Percentiles rank a stretch among this genome's conserved stretches.
Evolutionary conservation across 2,329 filamentous ascomycete genomes (phyloP).

Genomic region (Colletotrichum graminicola): DNA sequence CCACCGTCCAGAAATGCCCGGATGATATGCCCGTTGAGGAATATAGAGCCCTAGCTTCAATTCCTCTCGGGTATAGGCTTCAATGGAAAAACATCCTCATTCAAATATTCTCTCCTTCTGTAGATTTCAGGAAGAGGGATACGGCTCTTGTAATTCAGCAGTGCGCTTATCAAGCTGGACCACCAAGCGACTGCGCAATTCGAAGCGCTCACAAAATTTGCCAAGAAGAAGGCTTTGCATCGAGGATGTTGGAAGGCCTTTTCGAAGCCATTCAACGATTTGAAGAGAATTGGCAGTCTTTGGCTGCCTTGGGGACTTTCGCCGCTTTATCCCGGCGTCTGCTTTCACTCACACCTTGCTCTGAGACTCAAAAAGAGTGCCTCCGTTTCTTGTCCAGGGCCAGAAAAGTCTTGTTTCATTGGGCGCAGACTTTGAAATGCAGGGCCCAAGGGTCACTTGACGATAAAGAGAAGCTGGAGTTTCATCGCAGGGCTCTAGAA

Average conservation of each 20-base stretch:
- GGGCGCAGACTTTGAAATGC: constrained; percentile 52
- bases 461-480: constrained; percentile 46
- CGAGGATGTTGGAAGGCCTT: constrained; percentile 51
- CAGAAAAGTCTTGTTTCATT: constrained; percentile 54
- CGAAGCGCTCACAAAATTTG: neutral
- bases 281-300: constrained; percentile 65
- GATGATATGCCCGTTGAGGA: constrained; percentile 63
- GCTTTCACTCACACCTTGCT: constrained; percentile 53
- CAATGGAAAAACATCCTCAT: constrained; percentile 69
- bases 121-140: constrained; percentile 65
- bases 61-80: constrained; percentile 61
- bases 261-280: constrained; percentile 50
- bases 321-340: constrained; percentile 57
- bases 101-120: constrained; percentile 59
- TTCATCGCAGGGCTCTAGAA: constrained; percentile 53
- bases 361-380: constrained; percentile 44
- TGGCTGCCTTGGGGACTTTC: constrained; percentile 54
- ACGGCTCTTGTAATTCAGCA: constrained; percentile 63
- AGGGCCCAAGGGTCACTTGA: constrained; percentile 45
- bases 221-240: neutral
- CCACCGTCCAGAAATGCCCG: constrained; percentile 62
- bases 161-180: constrained; percentile 61
- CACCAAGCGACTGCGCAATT: constrained; percentile 31
- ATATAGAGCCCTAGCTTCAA: constrained; percentile 63
- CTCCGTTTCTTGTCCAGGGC: constrained; percentile 49